phyloP scores from a whole-genome alignment of 2,329 filamentous ascomycete genomes.

The Myriosclerotinia curreyana region DNA sequence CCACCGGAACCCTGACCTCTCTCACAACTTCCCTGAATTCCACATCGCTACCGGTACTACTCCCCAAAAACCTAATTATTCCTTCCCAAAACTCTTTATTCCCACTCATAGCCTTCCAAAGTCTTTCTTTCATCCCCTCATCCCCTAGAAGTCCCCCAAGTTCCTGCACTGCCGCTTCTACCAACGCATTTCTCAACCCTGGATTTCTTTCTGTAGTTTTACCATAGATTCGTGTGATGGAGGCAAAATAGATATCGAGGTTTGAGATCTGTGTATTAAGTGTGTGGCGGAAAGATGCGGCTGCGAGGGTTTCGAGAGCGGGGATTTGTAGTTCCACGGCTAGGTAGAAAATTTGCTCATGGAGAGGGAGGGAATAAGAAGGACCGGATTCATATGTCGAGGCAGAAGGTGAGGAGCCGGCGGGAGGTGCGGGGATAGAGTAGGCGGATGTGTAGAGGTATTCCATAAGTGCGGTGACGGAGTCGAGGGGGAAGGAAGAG shows the following conservation, averaged over 20 bases:
- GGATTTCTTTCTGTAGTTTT: conserved; percentile 18
- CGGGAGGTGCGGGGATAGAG: conserved; percentile 4
- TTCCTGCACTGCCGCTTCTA: conserved; percentile 28
- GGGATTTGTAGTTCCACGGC: conserved; percentile 24
- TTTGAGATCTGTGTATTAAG: conserved; percentile 24
- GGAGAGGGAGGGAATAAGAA: conserved; percentile 24
- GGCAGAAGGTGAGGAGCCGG: conserved; percentile 17
- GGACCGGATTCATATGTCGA: conserved; percentile 1
- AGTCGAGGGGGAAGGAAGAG: conserved; percentile 21
- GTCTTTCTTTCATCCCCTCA: conserved; percentile 13
- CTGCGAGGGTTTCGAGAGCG: conserved; percentile 22
- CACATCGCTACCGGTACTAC: not conserved
- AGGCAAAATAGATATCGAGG: conserved; percentile 19
- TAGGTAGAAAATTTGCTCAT: conserved; percentile 30
- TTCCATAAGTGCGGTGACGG: conserved; percentile 26
- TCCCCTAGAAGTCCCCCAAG: conserved; percentile 24
- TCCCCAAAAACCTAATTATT: conserved; percentile 22
- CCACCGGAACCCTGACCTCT: conserved; percentile 29
- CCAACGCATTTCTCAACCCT: conserved; percentile 23
- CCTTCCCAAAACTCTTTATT: conserved; percentile 30
- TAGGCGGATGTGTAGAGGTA: conserved; percentile 33
- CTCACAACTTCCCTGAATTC: conserved; percentile 19
- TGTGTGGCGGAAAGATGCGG: conserved; percentile 23
- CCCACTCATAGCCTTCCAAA: conserved; percentile 24
- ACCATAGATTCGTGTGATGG: conserved; percentile 25